Base-by-base conservation (phyloP, 1,139 yeast species). In the Wickerhamomyces sp. region DNA sequence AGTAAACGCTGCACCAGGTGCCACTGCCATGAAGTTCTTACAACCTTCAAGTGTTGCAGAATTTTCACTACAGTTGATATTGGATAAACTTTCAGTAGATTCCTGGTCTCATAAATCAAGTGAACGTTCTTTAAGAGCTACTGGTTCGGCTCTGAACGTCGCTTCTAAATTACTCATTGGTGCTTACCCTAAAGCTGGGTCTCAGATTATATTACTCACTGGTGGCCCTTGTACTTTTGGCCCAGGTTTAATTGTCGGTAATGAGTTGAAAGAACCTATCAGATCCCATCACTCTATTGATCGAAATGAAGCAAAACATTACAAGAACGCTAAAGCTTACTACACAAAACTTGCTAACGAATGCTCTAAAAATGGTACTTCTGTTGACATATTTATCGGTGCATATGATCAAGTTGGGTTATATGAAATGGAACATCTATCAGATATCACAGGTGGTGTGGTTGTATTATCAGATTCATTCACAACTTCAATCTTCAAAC, bases 181-280 rank as follows among this genome's bases (percentile, higher is more conserved):
- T 1, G 59, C 75, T 5, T 71, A 63, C 45, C 69, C 75, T 9
- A 68, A 68, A 43, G 68, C 76, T 10, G 89, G 89, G 0, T 80
- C 86, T 0, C 79, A 84, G 49, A 62, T 84, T 11, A 63, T 84
- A 63, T 66, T 80, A 36, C 84, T 84, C 56, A 79, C 91, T 34
- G 95, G 89, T 48, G 96, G 96, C 40, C 91, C 95, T 39, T 84
- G 95, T 58, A 89, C 96, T 34, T 83, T 84, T 62, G 90, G 87
- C 40, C 96, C 96, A 7, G 96, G 96, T 51, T 71, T 84, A 67
- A 89, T 88, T 58, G 96, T 89, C 34, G 89, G 93, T 34, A 81
- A 82, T 34, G 85, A 86, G 61, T 76, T 89, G 61, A 84, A 83
- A 62, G 96, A 89, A 63, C 94, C 96, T 43, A 85, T 89, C 55